phyloP scores from a whole-genome alignment of 2,329 filamentous ascomycete species.

The Tothia fuscella region DNA sequence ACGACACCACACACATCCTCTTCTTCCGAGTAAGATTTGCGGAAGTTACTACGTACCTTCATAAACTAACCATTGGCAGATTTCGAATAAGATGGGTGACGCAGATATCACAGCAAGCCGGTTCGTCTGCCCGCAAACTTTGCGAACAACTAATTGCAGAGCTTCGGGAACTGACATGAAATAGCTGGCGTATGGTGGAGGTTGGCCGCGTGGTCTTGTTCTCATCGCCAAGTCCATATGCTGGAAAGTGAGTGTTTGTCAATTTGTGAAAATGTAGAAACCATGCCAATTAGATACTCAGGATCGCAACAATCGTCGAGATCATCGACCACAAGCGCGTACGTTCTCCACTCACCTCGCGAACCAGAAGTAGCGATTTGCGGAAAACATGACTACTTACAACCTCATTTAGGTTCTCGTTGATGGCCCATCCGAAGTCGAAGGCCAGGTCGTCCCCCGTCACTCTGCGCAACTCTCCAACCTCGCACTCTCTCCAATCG shows the following conservation, averaged over 20 bases:
- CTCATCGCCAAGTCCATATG: constrained; percentile 60
- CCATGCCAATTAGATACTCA: constrained; percentile 24
- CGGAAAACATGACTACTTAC: constrained; percentile 17
- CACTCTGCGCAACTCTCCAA: constrained; percentile 73
- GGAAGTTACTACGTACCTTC: too few species aligned
- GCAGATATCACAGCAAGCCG: constrained; percentile 35
- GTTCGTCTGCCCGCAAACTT: constrained; percentile 15
- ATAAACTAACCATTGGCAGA: too few species aligned
- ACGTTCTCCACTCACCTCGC: constrained; percentile 47
- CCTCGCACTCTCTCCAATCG: constrained; percentile 79
- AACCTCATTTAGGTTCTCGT: constrained; percentile 64
- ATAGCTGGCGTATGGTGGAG: constrained; percentile 86
- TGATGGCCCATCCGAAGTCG: constrained; percentile 79
- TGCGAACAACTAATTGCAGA: constrained; percentile 4
- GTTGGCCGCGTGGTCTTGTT: constrained; percentile 90
- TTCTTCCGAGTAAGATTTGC: too few species aligned
- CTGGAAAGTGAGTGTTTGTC: constrained; percentile 34
- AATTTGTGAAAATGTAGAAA: background rate
- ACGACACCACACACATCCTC: too few species aligned
- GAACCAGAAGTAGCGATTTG: constrained; percentile 12
- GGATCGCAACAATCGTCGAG: constrained; percentile 90
- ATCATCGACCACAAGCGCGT: constrained; percentile 99
- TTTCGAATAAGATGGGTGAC: constrained; percentile 34
- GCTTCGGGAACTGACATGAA: background rate
- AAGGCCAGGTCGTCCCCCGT: constrained; percentile 70